A percentile compares a stretch with the other conserved stretches of the same genome.
These are phyloP conservation scores for Wickerhamomyces sp. DNA, from an alignment of 1,139 yeast genomes.

Conservation along the genomic window DNA sequence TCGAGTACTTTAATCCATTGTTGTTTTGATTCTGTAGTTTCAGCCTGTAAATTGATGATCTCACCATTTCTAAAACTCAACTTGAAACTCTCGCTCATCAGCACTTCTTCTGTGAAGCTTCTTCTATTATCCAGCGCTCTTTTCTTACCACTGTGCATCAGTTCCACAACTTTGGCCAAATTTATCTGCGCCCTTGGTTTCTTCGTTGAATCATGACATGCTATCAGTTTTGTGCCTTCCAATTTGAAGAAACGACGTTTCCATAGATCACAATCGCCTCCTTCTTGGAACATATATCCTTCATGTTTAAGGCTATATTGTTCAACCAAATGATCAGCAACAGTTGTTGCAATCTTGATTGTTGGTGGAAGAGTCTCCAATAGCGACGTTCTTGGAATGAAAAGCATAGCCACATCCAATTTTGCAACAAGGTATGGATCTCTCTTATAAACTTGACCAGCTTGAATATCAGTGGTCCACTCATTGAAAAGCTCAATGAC, in stretches of 20 bases:
- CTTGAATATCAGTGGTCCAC: constrained; percentile 53
- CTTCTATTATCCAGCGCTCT: constrained; percentile 28
- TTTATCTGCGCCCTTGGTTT: constrained; percentile 66
- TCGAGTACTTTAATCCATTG: constrained; percentile 55
- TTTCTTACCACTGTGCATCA: constrained; percentile 43
- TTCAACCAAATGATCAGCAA: constrained; percentile 41
- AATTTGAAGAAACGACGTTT: constrained; percentile 60
- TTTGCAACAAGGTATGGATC: constrained; percentile 64
- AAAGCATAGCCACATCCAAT: constrained; percentile 69
- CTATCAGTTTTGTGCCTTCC: constrained; percentile 54
- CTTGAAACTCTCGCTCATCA: constrained; percentile 61
- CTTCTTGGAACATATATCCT: constrained; percentile 72
- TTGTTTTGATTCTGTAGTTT: constrained; percentile 46
- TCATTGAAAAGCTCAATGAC: constrained; percentile 69
- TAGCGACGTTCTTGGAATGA: constrained; percentile 52
- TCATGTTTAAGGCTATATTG: constrained; percentile 38
- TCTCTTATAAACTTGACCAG: constrained; percentile 30
- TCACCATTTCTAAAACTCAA: constrained; percentile 64
- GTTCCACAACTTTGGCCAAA: constrained; percentile 53
- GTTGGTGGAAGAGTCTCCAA: constrained; percentile 63
- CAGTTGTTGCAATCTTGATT: constrained; percentile 51
- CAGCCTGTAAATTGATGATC: constrained; percentile 64
- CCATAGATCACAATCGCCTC: constrained; percentile 67
- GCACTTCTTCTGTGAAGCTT: constrained; percentile 58
- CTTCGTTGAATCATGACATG: constrained; percentile 57